Evolutionary conservation across 2,329 filamentous ascomycete genomes (phyloP).

Genomic region (Ciborinia camelliae): DNA sequence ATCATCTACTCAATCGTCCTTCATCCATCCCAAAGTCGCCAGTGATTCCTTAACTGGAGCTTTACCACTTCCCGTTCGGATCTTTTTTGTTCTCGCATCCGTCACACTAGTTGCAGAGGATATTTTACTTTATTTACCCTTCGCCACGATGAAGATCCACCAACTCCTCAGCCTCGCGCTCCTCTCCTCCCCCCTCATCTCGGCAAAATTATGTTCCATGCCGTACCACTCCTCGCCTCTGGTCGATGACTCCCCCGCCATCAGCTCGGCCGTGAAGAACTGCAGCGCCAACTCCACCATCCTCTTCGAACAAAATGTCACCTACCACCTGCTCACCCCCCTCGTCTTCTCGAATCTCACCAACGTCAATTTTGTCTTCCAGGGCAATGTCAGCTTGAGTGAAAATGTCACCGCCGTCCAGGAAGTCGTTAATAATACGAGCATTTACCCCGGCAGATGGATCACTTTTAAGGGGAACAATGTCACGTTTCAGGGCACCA

Average conservation of each 20-base stretch:
- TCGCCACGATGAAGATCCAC: neutral
- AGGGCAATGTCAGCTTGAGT: constrained; percentile 16
- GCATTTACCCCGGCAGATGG: constrained; percentile 2
- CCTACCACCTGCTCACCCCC: constrained; percentile 9
- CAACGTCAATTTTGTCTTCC: neutral
- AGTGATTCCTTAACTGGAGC: too few relatives aligned
- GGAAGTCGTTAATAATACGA: constrained; percentile 11
- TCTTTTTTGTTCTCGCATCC: too few relatives aligned
- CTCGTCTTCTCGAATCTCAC: constrained; percentile 1
- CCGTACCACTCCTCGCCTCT: constrained; percentile 3
- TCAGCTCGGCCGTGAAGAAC: neutral
- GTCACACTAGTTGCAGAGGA: too few relatives aligned
- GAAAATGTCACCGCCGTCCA: constrained; percentile 14
- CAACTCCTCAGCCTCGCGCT: neutral
- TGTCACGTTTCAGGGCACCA: constrained; percentile 3
- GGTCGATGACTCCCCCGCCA: neutral
- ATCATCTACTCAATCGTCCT: too few relatives aligned
- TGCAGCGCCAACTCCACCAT: neutral
- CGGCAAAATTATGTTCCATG: constrained; percentile 10
- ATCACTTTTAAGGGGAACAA: constrained; percentile 9
- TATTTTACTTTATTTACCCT: too few relatives aligned
- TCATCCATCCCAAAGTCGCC: too few relatives aligned
- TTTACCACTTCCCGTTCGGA: too few relatives aligned
- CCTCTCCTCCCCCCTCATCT: neutral
- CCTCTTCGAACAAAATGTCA: constrained; percentile 9